A percentile compares a stretch with the other conserved stretches of the same genome.
These are phyloP conservation scores for Cladosporium oxysporum DNA, from an alignment of 2,329 filamentous ascomycete species.

Conservation along the genomic window DNA sequence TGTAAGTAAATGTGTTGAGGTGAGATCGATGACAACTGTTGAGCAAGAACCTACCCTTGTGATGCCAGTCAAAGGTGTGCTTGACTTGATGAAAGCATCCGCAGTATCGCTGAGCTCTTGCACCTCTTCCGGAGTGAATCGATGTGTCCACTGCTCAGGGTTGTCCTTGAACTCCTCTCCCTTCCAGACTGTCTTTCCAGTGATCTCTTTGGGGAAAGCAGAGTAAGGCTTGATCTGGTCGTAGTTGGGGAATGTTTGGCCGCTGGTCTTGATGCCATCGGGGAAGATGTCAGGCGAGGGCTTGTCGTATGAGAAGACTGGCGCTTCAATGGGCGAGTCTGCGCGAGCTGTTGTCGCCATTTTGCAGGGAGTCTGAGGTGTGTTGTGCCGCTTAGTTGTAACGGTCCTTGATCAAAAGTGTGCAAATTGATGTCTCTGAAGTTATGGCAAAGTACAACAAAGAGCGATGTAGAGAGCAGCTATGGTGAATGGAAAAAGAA, in stretches of 20 bases:
- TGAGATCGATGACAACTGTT: not conserved
- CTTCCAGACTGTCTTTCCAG: constrained; percentile 72
- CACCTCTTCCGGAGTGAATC: constrained; percentile 66
- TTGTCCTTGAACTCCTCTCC: constrained; percentile 63
- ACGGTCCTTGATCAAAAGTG: not conserved
- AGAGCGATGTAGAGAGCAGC: not conserved
- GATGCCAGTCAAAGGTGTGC: constrained; percentile 71
- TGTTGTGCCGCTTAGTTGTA: not conserved
- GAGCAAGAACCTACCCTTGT: constrained; percentile 48
- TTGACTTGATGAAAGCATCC: constrained; percentile 67
- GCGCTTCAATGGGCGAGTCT: constrained; percentile 25
- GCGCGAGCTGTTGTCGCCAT: constrained; percentile 26
- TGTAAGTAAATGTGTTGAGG: constrained; percentile 3
- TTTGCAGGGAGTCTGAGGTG: not conserved
- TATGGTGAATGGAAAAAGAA: not conserved
- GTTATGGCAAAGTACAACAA: not conserved
- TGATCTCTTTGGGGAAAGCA: constrained; percentile 70
- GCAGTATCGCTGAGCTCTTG: constrained; percentile 66
- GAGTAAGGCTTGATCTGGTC: constrained; percentile 66
- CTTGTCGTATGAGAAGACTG: constrained; percentile 28
- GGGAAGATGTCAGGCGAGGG: constrained; percentile 57
- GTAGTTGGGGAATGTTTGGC: constrained; percentile 71
- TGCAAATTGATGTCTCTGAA: not conserved
- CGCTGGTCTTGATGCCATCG: constrained; percentile 67
- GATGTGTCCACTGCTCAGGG: constrained; percentile 72